Conservation (phyloP, 768 basidiomycete genomes). For the Agrocybe praecox region DNA sequence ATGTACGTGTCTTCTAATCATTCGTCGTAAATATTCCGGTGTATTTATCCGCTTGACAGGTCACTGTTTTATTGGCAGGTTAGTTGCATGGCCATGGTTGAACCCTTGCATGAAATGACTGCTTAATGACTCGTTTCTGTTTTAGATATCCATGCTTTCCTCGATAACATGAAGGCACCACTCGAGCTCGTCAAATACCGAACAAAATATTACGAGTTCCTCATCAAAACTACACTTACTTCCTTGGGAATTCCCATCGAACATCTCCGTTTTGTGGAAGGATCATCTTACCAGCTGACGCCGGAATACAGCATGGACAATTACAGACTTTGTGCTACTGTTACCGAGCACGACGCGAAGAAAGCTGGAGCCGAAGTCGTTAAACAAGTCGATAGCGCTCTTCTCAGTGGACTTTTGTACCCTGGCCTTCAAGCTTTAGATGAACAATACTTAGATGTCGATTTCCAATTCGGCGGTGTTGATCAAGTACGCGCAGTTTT, state of each 20-base stretch:
- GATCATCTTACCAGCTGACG: constrained; percentile 91
- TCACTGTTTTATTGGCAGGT: constrained; percentile 84
- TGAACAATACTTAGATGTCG: constrained; percentile 93
- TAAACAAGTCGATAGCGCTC: constrained; percentile 92
- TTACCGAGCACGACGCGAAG: constrained; percentile 95
- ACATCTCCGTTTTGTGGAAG: constrained; percentile 81
- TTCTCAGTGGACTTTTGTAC: constrained; percentile 91
- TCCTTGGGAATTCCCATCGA: constrained; percentile 91
- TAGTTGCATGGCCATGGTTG: constrained; percentile 10
- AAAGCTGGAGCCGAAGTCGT: constrained; percentile 99
- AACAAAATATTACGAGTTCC: constrained; percentile 85
- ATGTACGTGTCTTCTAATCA: constrained; percentile 42
- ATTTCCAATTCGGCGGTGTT: constrained; percentile 98
- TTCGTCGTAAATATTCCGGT: constrained; percentile 13
- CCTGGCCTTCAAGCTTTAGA: constrained; percentile 97
- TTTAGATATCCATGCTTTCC: constrained; percentile 92
- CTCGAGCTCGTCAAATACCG: constrained; percentile 87
- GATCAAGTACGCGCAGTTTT: constrained; percentile 74
- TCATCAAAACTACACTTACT: constrained; percentile 82
- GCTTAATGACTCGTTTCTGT: background rate
- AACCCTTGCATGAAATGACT: background rate
- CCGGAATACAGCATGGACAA: constrained; percentile 94
- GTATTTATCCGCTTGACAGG: constrained; percentile 35
- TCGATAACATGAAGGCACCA: constrained; percentile 97
- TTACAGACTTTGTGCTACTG: constrained; percentile 88